Evolutionary conservation across 768 basidiomycete genomes (phyloP).

Genomic region (Lactarius quietus): DNA sequence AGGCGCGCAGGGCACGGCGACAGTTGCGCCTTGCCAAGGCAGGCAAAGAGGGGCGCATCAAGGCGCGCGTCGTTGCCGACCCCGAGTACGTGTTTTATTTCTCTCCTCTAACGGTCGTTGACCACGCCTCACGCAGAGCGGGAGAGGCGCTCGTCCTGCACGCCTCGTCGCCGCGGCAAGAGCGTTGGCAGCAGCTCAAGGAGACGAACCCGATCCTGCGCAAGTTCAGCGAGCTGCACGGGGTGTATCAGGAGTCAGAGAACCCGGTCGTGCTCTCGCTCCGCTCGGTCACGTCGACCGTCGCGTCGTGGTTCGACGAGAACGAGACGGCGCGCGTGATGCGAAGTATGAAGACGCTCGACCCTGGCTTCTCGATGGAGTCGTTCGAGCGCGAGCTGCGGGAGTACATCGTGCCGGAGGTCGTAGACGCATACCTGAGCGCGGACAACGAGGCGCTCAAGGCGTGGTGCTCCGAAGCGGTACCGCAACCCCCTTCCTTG

Average conservation of each 20-base stretch:
- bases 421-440: constrained; percentile 92
- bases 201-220: constrained; percentile 75
- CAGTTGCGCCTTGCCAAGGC: constrained; percentile 82
- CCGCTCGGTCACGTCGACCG: constrained; percentile 76
- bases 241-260: constrained; percentile 88
- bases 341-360: constrained; percentile 80
- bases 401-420: constrained; percentile 97
- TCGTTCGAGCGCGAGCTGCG: constrained; percentile 83
- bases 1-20: constrained; percentile 76
- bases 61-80: constrained; percentile 61
- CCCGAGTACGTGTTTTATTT: constrained; percentile 61
- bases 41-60: constrained; percentile 63
- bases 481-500: constrained; percentile 43
- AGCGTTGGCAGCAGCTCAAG: constrained; percentile 78
- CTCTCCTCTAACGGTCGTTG: background rate
- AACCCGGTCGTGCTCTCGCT: constrained; percentile 80
- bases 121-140: constrained; percentile 51
- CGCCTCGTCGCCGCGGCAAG: constrained; percentile 73
- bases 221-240: constrained; percentile 52
- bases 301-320: constrained; percentile 93
- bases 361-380: constrained; percentile 84
- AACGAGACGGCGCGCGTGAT: constrained; percentile 97
- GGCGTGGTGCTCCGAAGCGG: constrained; percentile 95
- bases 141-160: constrained; percentile 83
- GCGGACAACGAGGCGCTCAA: constrained; percentile 84